Base-by-base conservation (phyloP, 805 yeast species). In the Teunomyces cretensis region DNA sequence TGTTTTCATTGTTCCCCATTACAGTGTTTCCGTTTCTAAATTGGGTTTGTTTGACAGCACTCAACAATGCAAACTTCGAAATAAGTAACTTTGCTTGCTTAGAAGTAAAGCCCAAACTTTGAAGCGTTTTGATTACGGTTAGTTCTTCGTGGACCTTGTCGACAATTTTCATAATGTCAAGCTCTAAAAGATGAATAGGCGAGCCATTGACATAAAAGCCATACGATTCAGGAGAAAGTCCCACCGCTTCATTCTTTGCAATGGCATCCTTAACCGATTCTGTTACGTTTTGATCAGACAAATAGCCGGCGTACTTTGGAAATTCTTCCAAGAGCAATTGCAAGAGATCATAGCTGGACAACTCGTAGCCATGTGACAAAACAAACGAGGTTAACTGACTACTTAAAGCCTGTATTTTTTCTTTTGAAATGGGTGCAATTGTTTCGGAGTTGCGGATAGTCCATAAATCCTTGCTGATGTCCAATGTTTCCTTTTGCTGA, bases 121-220 rank as follows among this genome's bases (percentile, higher is more conserved):
- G 35, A 38, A 72, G 53, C 3, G 57, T 57, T 6, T 61, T 45
- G 4, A 71, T 49, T 0, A 60, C 32, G 2, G 39, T 39, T 24
- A 58, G 50, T 46, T 70, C 69, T 12, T 49, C 44, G 33, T 61
- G 47, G 30, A 73, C 41, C 33, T 63, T 67, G 77, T 70, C 62
- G 31, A 76, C 52, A 2, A 82, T 46, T 17, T 68, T 69, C 45
- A 74, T 72, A 3, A 75, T 47, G 46, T 76, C 76, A 5, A 72
- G 65, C 31, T 75, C 72, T 0, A 70, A 55, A 1, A 69, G 69
- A n/a, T 78, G 65, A 1, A 83, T 60, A 1, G 82, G 71, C 0
- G 84, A 78, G 1, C 96, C 96, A 61, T 90, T 88, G 14, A 89
- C 54, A 49, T 79, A 85, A 1, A 91, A 46, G 1, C 86, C 86